These are phyloP conservation scores for Pseudisothecium myosuroides DNA, from an alignment of 225 moss, liverwort and hornwort genomes.

Conservation along the genomic window DNA sequence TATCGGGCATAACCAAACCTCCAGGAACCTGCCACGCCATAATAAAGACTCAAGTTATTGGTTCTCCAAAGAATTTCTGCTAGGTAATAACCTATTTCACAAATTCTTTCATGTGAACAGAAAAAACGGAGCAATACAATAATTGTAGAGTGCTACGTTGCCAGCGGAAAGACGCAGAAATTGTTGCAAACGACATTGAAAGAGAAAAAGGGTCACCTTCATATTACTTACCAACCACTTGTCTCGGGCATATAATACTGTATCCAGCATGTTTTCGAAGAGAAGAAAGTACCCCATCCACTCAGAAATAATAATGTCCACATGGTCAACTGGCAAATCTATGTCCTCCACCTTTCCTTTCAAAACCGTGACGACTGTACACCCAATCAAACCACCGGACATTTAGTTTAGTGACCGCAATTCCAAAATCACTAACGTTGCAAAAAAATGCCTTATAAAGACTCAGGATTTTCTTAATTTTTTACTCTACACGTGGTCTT, in stretches of 20 bases:
- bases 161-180: not conserved
- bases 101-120: not conserved
- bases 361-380: constrained; percentile 78
- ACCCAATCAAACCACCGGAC: not conserved
- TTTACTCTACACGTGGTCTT: not conserved
- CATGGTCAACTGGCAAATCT: constrained; percentile 56
- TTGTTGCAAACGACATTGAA: not conserved
- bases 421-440: not conserved
- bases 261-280: constrained; percentile 97
- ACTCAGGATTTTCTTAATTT: not conserved
- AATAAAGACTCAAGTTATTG: not conserved
- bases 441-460: not conserved
- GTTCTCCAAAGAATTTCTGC: not conserved
- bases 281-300: constrained; percentile 99
- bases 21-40: constrained; percentile 58
- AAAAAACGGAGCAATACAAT: not conserved
- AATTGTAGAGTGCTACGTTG: not conserved
- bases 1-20: constrained; percentile 86
- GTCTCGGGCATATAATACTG: constrained; percentile 88
- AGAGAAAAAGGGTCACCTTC: not conserved
- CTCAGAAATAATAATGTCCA: constrained; percentile 95
- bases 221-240: constrained; percentile 76
- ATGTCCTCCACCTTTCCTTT: constrained; percentile 99
- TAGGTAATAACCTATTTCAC: not conserved
- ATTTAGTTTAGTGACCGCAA: not conserved